Evolutionary conservation across 805 yeast species (phyloP), one percentile per base, ranked within the genome.

Genomic region (Candida boidinii): DNA sequence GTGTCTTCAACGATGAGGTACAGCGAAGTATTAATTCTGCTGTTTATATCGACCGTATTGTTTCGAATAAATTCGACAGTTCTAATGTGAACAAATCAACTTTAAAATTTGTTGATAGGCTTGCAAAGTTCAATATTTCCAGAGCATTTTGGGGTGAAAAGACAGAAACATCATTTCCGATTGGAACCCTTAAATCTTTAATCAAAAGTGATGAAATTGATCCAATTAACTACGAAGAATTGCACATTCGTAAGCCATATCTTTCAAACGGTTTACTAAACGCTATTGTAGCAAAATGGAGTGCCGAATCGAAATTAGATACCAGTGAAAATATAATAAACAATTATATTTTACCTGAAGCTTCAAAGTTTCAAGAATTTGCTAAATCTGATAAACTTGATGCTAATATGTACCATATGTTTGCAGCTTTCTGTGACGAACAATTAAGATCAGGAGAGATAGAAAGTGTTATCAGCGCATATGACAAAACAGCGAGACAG

Each of bases 401-500:
- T 26, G 72, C 77, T 0, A 53, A 59, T 23, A 67, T 77, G 5
- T 79, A 53, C 46, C 79, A 72, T 39, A 61, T 66, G 3, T 66
- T 81, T 43, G 96, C 88, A 0, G 60, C 66, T 20, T 87, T 87
- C 48, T 82, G 95, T 49, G 81, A 80, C 44, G 55, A 61, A 6
- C 88, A 83, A 44, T 54, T 70, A 19, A 66, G 69, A 39, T 64
- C 70, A 4, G 49, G 64, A 5, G 54, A 58, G 2, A 48, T 67
- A 14, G 62, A 57, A 26, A 69, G 65, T 4, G 70, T 70, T 12
- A 60, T 79, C 1, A 41, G 46, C 10, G 65, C 61, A 21, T 45
- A 62, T 5, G 60, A 62, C 15, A 54, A 47, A 14, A 36, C 42
- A 23, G 59, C 68, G n/a, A 39, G 45, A 2, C 56, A 53, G 8